Base-by-base conservation (phyloP, 352 stramenopile species). In the Globisporangium viniferum region DNA sequence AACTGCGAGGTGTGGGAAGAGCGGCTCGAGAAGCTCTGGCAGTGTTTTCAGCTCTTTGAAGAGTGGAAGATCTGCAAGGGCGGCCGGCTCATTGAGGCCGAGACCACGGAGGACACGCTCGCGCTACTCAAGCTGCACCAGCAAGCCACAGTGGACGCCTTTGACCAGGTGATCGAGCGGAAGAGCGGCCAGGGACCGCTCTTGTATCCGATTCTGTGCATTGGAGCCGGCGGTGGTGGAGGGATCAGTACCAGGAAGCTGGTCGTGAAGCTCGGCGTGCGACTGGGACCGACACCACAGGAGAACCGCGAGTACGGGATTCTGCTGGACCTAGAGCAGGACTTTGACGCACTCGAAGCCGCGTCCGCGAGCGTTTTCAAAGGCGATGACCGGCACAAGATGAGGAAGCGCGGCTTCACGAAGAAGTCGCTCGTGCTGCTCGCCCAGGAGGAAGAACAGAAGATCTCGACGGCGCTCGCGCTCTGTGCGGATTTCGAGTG, bases 31-130 rank as follows among this genome's bases (percentile, higher is more conserved):
- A 94, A 92, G 66, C 67, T 94, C 24, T 94, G 83, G 84, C 77
- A 88, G 65, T 86, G 82, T 60, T 80, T 85, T 58, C 84, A 94
- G 67, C 68, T 82, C 31, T 69, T 94, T 22, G 83, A 93, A 62
- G 80, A 93, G 72, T 89, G 79, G 77, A 92, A 90, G 48, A 70
- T 93, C n/a, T 80, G 81, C 60, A 92, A 91, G 71, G 65, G 67
- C 24, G 87, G 87, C 0, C 76, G 85, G 12, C 71, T 93, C 46
- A 27, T 92, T 2, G 83, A 94, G 14, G 85, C 76, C 1, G 84
- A 91, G 61, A 82, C 70, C 63, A 84, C 73, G 0, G 61, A 82
- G 0, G 71, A 76, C 54, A 93, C 80, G 20, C 63, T 82, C 10
- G 62, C 54, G 35, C 66, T 94, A 55, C 22, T 94, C 27, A 80